These are phyloP conservation scores for Cinnamomum micranthum DNA, from an alignment of 164 flowering plant species.

Conservation along the genomic window DNA sequence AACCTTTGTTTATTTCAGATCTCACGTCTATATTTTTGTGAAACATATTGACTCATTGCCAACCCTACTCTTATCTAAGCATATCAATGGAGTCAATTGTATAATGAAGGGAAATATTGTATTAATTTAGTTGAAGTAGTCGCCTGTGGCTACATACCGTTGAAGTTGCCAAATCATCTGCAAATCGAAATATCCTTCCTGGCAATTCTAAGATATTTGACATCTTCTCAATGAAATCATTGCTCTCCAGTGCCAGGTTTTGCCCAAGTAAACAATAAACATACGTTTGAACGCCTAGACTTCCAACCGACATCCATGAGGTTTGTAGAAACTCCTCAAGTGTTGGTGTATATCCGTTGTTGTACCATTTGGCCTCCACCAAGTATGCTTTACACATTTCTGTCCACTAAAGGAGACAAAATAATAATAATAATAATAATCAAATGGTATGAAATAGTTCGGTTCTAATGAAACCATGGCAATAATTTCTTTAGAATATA, in stretches of 20 bases:
- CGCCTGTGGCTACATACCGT: constrained; percentile 11
- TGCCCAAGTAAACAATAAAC: constrained; percentile 19
- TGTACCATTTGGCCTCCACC: constrained; percentile 52
- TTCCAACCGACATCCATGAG: constrained; percentile 46
- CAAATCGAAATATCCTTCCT: constrained; percentile 28
- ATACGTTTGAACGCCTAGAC: constrained; percentile 25
- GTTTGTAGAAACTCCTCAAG: constrained; percentile 38
- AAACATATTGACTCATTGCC: too few species aligned
- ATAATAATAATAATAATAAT: too few species aligned
- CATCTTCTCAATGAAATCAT: constrained; percentile 9
- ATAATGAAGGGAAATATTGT: too few species aligned
- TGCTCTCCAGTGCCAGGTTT: constrained; percentile 6
- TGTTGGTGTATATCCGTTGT: constrained; percentile 30
- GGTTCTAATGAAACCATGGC: too few species aligned
- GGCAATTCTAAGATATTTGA: constrained; percentile 13
- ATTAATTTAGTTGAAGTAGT: too few species aligned
- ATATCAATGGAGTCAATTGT: too few species aligned
- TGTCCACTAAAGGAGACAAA: constrained; percentile 30
- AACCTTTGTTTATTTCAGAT: too few species aligned
- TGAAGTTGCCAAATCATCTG: constrained; percentile 35
- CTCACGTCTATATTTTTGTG: too few species aligned
- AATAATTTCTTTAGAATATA: too few species aligned
- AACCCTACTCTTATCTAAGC: too few species aligned
- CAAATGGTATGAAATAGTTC: too few species aligned
- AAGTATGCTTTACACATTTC: constrained; percentile 36